Evolutionary conservation across 2,329 filamentous ascomycete species (phyloP), one percentile per base, ranked within the genome.

Genomic region (Corniculantispora saksenae): DNA sequence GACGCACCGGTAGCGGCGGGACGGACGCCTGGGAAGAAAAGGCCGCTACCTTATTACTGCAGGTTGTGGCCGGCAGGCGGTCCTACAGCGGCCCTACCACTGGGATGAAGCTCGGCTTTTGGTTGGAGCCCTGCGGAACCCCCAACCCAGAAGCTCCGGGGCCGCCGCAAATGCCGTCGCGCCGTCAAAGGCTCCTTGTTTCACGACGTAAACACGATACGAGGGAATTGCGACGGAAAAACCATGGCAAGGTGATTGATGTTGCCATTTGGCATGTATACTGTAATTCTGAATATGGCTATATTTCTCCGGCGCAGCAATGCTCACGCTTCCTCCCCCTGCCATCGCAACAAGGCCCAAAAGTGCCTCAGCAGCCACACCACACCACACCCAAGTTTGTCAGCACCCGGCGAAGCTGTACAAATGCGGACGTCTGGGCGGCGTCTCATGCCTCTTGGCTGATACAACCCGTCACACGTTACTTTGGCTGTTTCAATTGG

Each of bases 71-170:
- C 57, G 21, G 45, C n/a, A 21, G 45, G 6, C 47, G 23, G 58
- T 25, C 23, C 50, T 47, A 21, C 48, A 60, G 43, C 56, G 55
- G 56, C 58, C 35, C 43, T 54, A 38, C 38, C 32, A 21, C n/a
- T 8, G 47, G 15, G 19, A 13, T n/a, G n/a, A n/a, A n/a, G n/a
- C n/a, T n/a, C 48, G 47, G 32, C 25, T 29, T 62, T 56, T 12
- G 45, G 25, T 21, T 32, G 32, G 32, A 32, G 32, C 32, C 6
- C 45, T 51, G 59, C 60, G 60, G 60, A 63, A 51, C 32, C 43
- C 61, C 54, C 45, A 58, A 64, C 54, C 61, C 54, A 58, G 54
- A 35, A 64, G 35, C 54, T 64, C 61, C 61, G 61, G 54, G 32
- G 25, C 27, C 21, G 38, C 40, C 50, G 43, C 57, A 60, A 23